Percentiles rank a stretch among this genome's conserved stretches.
Evolutionary conservation across 2,329 filamentous ascomycete genomes (phyloP).

Genomic region (Nemania diffusa): DNA sequence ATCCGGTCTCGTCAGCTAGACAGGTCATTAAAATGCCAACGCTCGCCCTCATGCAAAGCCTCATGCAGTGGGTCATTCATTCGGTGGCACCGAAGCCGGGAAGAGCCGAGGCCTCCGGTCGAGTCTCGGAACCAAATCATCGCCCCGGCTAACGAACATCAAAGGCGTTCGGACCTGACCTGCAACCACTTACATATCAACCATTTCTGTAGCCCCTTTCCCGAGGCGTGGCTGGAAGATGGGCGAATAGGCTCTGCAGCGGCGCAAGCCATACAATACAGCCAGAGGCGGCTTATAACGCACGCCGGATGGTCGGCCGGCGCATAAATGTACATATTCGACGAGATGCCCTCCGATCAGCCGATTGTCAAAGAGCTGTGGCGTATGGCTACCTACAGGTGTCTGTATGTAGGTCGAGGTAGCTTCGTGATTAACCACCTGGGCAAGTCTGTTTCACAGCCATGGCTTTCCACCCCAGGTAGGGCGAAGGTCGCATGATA

Average conservation of each 20-base stretch:
- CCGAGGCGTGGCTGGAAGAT: constrained; percentile 13
- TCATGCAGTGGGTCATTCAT: constrained; percentile 13
- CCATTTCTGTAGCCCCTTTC: constrained; percentile 10
- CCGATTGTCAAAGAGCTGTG: constrained; percentile 7
- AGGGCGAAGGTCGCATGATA: constrained; percentile 2
- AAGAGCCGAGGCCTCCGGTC: constrained; percentile 8
- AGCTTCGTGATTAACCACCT: constrained; percentile 3
- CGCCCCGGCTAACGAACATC: constrained; percentile 9
- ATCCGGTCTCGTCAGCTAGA: constrained; percentile 12
- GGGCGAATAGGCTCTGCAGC: constrained; percentile 12
- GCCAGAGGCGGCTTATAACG: constrained; percentile 11
- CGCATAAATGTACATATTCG: constrained; percentile 10
- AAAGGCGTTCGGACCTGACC: constrained; percentile 12
- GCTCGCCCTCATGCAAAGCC: constrained; percentile 12
- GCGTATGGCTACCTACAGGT: constrained; percentile 1
- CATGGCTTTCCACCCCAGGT: constrained; percentile 3
- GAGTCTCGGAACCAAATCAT: constrained; percentile 12
- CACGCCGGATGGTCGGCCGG: constrained; percentile 12
- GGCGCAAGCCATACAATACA: constrained; percentile 13
- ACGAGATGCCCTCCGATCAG: constrained; percentile 10
- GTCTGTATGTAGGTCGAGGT: constrained; percentile 1
- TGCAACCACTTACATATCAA: constrained; percentile 3
- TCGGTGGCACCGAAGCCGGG: constrained; percentile 11
- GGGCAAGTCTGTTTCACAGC: neutral
- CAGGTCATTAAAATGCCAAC: constrained; percentile 11